These are phyloP conservation scores for Chytridium lagenaria DNA, from an alignment of 371 early-diverging fungal genomes.

Conservation along the genomic window DNA sequence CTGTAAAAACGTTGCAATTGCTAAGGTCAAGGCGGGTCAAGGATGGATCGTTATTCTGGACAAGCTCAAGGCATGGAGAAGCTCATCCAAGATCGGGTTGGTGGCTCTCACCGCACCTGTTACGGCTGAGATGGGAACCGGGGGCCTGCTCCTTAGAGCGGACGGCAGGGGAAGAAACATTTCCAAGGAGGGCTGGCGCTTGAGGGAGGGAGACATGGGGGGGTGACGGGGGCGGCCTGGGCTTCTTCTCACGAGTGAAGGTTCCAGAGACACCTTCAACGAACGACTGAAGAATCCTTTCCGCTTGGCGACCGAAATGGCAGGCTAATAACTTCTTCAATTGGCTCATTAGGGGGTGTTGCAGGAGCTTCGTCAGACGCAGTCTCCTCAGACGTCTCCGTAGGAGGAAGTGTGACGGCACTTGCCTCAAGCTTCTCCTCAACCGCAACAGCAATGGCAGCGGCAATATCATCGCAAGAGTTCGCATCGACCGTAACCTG, in stretches of 20 bases:
- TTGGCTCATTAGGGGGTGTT: not conserved
- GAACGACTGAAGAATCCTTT: not conserved
- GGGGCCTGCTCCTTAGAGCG: constrained; percentile 24
- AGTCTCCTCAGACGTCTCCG: not conserved
- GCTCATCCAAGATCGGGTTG: constrained; percentile 52
- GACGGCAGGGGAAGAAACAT: not conserved
- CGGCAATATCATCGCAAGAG: not conserved
- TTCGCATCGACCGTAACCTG: not conserved
- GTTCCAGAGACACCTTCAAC: not conserved
- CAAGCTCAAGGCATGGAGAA: constrained; percentile 43
- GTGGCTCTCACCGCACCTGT: constrained; percentile 41
- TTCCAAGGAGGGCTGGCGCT: constrained; percentile 20
- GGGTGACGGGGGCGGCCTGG: not conserved
- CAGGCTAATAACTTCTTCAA: not conserved
- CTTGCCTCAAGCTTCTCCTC: not conserved
- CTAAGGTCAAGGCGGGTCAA: constrained; percentile 46
- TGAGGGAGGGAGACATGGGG: not conserved
- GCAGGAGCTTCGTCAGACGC: not conserved
- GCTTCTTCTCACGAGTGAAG: not conserved
- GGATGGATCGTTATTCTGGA: constrained; percentile 41
- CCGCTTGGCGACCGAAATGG: constrained; percentile 1
- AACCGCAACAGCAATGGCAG: constrained; percentile 2
- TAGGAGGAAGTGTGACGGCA: not conserved
- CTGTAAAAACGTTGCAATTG: constrained; percentile 47
- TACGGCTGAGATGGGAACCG: constrained; percentile 39